Evolutionary conservation across 2,329 filamentous ascomycete species (phyloP).

Genomic region (Pestalotiopsis sp.): DNA sequence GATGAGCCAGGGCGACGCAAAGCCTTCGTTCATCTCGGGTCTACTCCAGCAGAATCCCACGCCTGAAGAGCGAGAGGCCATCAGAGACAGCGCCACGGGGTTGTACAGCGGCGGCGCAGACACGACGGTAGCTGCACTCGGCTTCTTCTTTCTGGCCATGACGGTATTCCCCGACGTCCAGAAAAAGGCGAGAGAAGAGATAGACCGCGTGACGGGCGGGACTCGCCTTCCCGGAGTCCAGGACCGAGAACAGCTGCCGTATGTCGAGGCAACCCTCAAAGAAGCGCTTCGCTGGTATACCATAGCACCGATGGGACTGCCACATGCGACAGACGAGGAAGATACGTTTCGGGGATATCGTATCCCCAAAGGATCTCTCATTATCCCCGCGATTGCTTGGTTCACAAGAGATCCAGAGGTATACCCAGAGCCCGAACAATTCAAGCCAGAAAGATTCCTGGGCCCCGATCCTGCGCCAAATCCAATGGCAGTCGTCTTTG

Average conservation of each 20-base stretch:
- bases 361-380: slow-evolving; percentile 20
- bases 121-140: slow-evolving; percentile 43
- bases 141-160: slow-evolving; percentile 51
- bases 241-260: slow-evolving; percentile 27
- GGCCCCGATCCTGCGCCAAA: slow-evolving; percentile 10
- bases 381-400: not conserved
- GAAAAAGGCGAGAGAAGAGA: slow-evolving; percentile 29
- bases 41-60: slow-evolving; percentile 9
- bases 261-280: slow-evolving; percentile 27
- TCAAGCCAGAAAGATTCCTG: slow-evolving; percentile 23
- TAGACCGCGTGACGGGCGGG: slow-evolving; percentile 32
- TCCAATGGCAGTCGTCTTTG: slow-evolving; percentile 16
- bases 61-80: slow-evolving; percentile 15
- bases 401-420: slow-evolving; percentile 16
- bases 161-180: slow-evolving; percentile 48
- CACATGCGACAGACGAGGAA: slow-evolving; percentile 33
- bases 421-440: slow-evolving; percentile 15
- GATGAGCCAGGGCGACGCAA: slow-evolving; percentile 18
- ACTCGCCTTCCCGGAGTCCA: slow-evolving; percentile 26
- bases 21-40: slow-evolving; percentile 4
- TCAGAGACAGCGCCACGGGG: slow-evolving; percentile 23
- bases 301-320: slow-evolving; percentile 33
- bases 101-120: slow-evolving; percentile 27
- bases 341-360: slow-evolving; percentile 18
- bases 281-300: slow-evolving; percentile 30